Evolutionary conservation across 768 basidiomycete genomes (phyloP), one percentile per base, ranked within the genome.

Genomic region (Coprinellus micaceus): DNA sequence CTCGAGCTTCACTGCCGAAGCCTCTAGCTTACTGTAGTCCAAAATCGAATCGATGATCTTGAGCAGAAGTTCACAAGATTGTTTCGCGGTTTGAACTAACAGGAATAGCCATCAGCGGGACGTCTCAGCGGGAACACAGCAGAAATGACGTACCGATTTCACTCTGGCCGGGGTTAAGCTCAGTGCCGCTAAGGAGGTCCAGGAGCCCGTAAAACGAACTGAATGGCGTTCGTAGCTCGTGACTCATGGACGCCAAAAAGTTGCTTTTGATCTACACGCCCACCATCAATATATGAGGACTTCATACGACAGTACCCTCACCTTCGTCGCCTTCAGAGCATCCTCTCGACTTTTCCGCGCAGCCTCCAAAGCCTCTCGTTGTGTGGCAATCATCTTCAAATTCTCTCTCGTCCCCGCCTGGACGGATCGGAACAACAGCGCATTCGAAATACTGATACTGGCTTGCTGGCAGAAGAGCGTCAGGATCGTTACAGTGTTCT

Each of bases 41-140:
- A 90, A 68, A 48, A 90, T 87, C 1, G 85, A 86, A 66, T 89
- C 86, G 61, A 90, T 89, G 65, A 89, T 89, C 85, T 88, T 88
- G 52, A 89, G 69, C 22, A 90, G 69, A 15, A 89, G 74, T 66
- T 89, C 88, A 66, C 88, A 90, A 0, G 86, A 88, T 62, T 88
- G 84, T 61, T 88, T 88, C 1, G 88, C 87, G 2, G 87, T 90
- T 77, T 86, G 84, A 0, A 88, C 86, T 85, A 57, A 17, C 55
- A 50, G 47, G 9, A 41, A 29, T 52, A 46, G 59, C 60, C 50
- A 2, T 57, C 44, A 49, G 21, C 29, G 49, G 47, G 3, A 25
- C 39, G 4, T 29, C 12, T 10, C 26, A 29, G n/a, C 30, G 5
- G 24, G n/a, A 24, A 52, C 40, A 29, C 12, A 13, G 53, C 44